Conservation (phyloP, 2,329 filamentous ascomycete genomes). For the Xylariaceae sp. region DNA sequence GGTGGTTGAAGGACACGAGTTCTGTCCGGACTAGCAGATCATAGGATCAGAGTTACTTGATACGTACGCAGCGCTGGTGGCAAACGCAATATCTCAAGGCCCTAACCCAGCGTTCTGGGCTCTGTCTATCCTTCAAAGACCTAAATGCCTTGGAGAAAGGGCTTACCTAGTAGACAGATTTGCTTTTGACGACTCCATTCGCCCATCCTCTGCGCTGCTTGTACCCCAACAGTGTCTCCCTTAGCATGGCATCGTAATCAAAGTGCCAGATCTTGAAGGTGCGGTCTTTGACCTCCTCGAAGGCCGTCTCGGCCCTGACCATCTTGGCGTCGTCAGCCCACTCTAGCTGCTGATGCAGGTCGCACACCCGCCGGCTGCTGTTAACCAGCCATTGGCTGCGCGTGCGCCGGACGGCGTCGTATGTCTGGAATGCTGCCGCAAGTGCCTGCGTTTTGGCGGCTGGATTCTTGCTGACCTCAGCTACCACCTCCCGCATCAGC, state of each 20-base stretch:
- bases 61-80: background rate
- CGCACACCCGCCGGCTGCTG: slow-evolving; percentile 33
- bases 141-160: background rate
- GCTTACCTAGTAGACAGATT: slow-evolving; percentile 3
- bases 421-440: slow-evolving; percentile 26
- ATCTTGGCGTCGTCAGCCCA: slow-evolving; percentile 28
- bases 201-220: slow-evolving; percentile 15
- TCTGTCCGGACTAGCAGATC: background rate
- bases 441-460: slow-evolving; percentile 19
- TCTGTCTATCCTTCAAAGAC: background rate
- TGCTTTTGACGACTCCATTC: slow-evolving; percentile 11
- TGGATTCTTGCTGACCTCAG: slow-evolving; percentile 5
- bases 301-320: slow-evolving; percentile 31
- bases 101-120: background rate
- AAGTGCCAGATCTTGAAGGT: slow-evolving; percentile 34
- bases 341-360: slow-evolving; percentile 25
- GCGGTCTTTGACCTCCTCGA: slow-evolving; percentile 32
- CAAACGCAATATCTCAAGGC: background rate
- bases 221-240: slow-evolving; percentile 28
- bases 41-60: background rate
- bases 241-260: slow-evolving; percentile 31
- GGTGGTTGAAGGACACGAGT: too few relatives aligned
- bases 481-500: slow-evolving; percentile 45
- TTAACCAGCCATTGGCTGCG: slow-evolving; percentile 35
- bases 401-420: slow-evolving; percentile 25